Conservation (phyloP, 306 rosid species). For the Dalbergia oliveri region DNA sequence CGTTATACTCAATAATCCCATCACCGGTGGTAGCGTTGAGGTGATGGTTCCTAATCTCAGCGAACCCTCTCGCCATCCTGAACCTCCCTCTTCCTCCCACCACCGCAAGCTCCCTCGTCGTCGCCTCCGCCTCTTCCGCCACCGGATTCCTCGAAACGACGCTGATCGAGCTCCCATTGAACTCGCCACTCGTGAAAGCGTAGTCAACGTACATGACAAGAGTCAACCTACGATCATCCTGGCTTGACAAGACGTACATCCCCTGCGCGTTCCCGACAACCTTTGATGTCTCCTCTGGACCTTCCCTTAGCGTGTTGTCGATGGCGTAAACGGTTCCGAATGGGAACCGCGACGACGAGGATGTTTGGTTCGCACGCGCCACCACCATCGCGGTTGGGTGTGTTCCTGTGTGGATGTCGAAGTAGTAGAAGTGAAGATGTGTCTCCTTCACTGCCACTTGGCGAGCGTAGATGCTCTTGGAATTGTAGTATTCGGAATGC, state of each 20-base stretch:
- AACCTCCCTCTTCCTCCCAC: constrained; percentile 65
- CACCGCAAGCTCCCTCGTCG: constrained; percentile 50
- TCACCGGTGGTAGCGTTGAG: constrained; percentile 42
- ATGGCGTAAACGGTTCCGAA: constrained; percentile 48
- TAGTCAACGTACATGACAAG: constrained; percentile 47
- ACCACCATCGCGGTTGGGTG: constrained; percentile 42
- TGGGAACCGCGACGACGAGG: neutral
- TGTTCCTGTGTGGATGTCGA: constrained; percentile 49
- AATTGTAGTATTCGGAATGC: constrained; percentile 40
- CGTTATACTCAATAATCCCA: constrained; percentile 51
- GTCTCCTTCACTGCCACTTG: constrained; percentile 35
- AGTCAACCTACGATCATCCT: neutral
- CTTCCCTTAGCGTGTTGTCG: constrained; percentile 47
- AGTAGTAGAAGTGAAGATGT: constrained; percentile 53
- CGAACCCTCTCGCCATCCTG: constrained; percentile 53
- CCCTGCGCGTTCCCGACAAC: constrained; percentile 60
- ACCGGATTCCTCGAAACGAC: constrained; percentile 56
- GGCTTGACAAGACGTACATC: constrained; percentile 45
- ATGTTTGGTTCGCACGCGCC: constrained; percentile 36
- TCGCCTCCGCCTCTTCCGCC: constrained; percentile 1
- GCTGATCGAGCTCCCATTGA: constrained; percentile 51
- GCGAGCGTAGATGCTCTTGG: neutral
- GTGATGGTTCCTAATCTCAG: constrained; percentile 18
- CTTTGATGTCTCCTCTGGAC: constrained; percentile 43
- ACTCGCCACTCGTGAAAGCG: constrained; percentile 46